phyloP scores from a whole-genome alignment of 2,329 filamentous ascomycete species.

The Penicillium sp. region DNA sequence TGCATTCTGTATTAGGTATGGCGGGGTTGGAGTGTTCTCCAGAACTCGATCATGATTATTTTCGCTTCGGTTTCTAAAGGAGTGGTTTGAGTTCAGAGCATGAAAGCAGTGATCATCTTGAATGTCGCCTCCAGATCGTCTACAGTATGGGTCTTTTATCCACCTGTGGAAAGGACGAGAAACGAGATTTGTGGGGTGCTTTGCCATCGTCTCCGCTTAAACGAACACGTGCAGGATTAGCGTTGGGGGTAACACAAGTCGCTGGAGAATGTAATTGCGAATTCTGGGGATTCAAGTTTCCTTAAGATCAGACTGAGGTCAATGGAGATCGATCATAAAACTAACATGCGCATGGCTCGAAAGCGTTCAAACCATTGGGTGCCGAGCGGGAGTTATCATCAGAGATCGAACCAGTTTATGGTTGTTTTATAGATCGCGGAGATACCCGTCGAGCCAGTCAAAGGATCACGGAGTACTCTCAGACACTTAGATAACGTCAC shows the following conservation, averaged over 20 bases:
- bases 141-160: conserved; percentile 8
- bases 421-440: neutral
- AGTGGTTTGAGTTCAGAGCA: neutral
- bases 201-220: neutral
- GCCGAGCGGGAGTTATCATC: neutral
- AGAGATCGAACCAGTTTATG: neutral
- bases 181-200: neutral
- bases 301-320: neutral
- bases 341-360: neutral
- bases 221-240: neutral
- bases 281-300: neutral
- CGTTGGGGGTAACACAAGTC: neutral
- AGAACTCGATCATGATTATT: neutral
- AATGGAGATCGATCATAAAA: neutral
- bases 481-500: neutral
- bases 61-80: neutral
- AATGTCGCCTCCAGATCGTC: neutral
- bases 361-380: neutral
- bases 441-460: neutral
- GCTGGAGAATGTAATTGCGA: neutral
- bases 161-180: neutral
- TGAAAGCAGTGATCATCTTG: neutral
- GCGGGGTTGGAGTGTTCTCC: neutral
- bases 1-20: neutral
- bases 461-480: neutral